phyloP scores from a whole-genome alignment of 1,139 yeast genomes.

The Nakaseomyces kungkrabaensis region DNA sequence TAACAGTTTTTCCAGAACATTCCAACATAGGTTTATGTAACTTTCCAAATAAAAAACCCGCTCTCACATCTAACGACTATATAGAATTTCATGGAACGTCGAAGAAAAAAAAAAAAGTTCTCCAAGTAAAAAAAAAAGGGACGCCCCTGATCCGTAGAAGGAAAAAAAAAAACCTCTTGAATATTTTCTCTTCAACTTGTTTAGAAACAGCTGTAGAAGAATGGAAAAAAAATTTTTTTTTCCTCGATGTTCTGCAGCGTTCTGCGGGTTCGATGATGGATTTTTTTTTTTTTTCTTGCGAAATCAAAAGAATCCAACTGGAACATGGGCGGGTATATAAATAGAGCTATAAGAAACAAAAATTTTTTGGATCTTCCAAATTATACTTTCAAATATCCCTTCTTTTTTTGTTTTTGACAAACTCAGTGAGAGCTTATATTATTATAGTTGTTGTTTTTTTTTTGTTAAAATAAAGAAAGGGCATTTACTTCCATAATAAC shows the following conservation, averaged over 20 bases:
- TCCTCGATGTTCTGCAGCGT: not conserved
- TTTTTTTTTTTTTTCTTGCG: too few species aligned
- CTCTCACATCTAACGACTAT: not conserved
- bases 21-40: too few species aligned
- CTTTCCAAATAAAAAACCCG: not conserved
- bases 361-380: too few species aligned
- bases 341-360: not conserved
- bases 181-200: not conserved
- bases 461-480: not conserved
- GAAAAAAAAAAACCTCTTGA: not conserved
- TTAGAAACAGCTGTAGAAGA: not conserved
- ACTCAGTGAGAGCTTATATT: too few species aligned
- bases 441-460: not conserved
- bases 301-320: not conserved
- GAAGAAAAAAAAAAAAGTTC: not conserved
- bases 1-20: too few species aligned
- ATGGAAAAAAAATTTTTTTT: not conserved
- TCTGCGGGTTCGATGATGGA: not conserved
- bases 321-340: slow-evolving; percentile 1
- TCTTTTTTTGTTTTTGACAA: too few species aligned
- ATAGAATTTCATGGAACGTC: not conserved
- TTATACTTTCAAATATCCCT: too few species aligned
- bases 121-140: not conserved
- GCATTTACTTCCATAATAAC: too few species aligned
- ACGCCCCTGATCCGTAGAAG: not conserved